phyloP scores from a whole-genome alignment of 2,329 filamentous ascomycete genomes.

The Ophiostoma ulmi region DNA sequence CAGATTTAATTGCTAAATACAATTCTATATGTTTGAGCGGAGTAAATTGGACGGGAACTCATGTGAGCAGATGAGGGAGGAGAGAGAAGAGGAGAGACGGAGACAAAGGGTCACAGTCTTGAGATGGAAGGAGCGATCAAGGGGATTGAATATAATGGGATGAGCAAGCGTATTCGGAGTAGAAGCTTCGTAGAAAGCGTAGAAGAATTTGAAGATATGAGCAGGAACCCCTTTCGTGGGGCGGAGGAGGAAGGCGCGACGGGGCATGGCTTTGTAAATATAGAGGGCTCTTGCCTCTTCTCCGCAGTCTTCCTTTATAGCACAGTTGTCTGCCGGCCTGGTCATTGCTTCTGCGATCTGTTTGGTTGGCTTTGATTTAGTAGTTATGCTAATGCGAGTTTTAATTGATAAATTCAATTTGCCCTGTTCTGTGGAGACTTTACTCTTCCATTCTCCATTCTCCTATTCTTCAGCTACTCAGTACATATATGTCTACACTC shows the following conservation, averaged over 20 bases:
- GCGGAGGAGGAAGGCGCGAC: conserved; percentile 20
- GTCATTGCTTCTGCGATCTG: not conserved
- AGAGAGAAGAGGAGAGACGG: not conserved
- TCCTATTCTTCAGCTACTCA: too few species aligned
- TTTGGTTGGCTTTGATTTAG: conserved; percentile 7
- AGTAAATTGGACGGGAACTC: not conserved
- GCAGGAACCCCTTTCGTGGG: conserved; percentile 22
- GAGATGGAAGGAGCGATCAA: not conserved
- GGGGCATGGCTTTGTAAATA: not conserved
- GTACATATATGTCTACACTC: too few species aligned
- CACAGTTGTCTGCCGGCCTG: not conserved
- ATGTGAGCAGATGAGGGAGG: not conserved
- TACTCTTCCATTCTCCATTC: not conserved
- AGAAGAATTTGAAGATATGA: not conserved
- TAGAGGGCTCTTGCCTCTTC: not conserved
- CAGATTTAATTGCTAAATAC: not conserved
- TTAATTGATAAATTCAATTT: not conserved
- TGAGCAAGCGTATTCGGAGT: not conserved
- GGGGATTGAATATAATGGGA: not conserved
- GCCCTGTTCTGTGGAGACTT: not conserved
- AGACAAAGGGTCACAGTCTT: not conserved
- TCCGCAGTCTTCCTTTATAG: not conserved
- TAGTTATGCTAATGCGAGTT: not conserved
- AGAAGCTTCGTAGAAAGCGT: not conserved
- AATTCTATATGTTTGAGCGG: not conserved